A percentile compares a stretch with the other conserved stretches of the same genome.
Conservation (phyloP, 2,329 filamentous ascomycete genomes). For the Penicillium sp. region DNA sequence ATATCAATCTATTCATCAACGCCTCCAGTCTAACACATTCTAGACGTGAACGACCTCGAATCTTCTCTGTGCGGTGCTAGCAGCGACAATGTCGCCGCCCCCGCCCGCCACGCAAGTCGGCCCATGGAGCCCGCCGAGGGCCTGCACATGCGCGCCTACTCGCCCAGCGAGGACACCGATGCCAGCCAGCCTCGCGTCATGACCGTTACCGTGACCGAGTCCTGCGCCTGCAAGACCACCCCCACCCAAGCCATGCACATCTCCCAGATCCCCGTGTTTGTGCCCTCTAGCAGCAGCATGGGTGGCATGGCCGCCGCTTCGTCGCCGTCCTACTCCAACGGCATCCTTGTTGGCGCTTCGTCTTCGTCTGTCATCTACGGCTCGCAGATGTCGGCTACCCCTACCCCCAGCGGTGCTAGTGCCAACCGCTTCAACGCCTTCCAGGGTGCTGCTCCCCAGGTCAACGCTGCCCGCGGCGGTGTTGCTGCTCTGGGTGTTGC, state of each 20-base stretch:
- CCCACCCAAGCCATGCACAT: constrained; percentile 3
- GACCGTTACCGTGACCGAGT: constrained; percentile 21
- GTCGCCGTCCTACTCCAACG: constrained; percentile 7
- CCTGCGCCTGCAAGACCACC: constrained; percentile 20
- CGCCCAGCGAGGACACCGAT: neutral
- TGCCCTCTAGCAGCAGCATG: constrained; percentile 18
- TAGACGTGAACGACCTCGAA: constrained; percentile 4
- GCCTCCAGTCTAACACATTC: neutral
- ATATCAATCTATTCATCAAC: neutral
- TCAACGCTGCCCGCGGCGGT: constrained; percentile 7
- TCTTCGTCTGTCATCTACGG: constrained; percentile 16
- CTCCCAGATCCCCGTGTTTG: constrained; percentile 22
- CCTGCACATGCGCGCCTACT: constrained; percentile 14
- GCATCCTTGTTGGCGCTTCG: constrained; percentile 9
- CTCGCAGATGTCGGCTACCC: constrained; percentile 10
- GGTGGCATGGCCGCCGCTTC: constrained; percentile 8
- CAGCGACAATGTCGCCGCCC: neutral
- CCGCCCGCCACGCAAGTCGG: constrained; percentile 17
- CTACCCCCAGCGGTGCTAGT: constrained; percentile 19
- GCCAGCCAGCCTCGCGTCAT: neutral
- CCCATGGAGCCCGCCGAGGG: constrained; percentile 20
- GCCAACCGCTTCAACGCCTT: constrained; percentile 16
- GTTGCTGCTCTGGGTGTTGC: constrained; percentile 19
- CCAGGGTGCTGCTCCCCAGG: constrained; percentile 17
- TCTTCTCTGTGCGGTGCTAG: constrained; percentile 6